Evolutionary conservation across 768 basidiomycete genomes (phyloP).

Genomic region (Tylopilus rubrobrunneus): DNA sequence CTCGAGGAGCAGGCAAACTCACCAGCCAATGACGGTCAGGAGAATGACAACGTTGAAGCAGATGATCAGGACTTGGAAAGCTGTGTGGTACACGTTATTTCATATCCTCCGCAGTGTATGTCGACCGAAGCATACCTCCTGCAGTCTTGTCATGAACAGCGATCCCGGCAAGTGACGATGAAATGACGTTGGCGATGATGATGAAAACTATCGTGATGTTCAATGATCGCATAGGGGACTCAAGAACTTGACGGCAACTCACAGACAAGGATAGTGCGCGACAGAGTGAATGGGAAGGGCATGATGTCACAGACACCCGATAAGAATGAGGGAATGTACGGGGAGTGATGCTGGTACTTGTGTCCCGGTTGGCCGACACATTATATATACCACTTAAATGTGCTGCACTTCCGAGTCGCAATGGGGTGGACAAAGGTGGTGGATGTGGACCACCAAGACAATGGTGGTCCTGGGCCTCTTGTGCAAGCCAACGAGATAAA

Average conservation of each 20-base stretch:
- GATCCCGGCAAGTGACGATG: constrained; percentile 13
- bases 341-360: not conserved
- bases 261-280: constrained; percentile 19
- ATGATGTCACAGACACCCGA: constrained; percentile 25
- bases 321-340: constrained; percentile 5
- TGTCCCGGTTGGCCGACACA: not conserved
- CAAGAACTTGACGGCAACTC: not conserved
- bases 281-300: constrained; percentile 23
- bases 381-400: constrained; percentile 12
- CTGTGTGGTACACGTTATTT: constrained; percentile 2
- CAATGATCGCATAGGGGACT: not conserved
- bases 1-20: not conserved
- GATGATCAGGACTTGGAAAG: constrained; percentile 19
- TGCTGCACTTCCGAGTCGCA: not conserved
- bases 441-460: not conserved
- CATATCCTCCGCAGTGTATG: not conserved
- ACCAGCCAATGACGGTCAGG: constrained; percentile 18
- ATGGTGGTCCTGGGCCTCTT: not conserved
- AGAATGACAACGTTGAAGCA: constrained; percentile 12
- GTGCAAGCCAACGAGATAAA: not conserved
- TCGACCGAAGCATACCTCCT: constrained; percentile 16
- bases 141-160: constrained; percentile 19
- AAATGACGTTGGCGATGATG: constrained; percentile 9
- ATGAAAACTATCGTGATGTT: constrained; percentile 12
- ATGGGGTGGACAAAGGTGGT: constrained; percentile 7